Evolutionary conservation across 352 stramenopile species (phyloP).

Genomic region (Phytopythium helicoides): DNA sequence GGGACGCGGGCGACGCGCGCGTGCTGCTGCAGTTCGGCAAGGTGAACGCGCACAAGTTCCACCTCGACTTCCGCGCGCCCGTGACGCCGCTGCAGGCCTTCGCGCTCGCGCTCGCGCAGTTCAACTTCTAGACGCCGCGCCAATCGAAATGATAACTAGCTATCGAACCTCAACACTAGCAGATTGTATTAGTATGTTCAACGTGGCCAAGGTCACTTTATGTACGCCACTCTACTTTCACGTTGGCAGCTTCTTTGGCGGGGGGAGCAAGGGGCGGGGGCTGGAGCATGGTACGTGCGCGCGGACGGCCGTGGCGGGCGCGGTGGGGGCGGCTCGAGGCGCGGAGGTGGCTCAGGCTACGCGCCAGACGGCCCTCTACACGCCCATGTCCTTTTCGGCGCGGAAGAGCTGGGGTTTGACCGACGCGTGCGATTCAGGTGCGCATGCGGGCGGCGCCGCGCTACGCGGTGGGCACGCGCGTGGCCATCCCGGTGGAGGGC

Average conservation of each 20-base stretch:
- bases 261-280: not conserved
- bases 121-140: constrained; percentile 35
- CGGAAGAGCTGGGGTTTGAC: not conserved
- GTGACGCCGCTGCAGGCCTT: constrained; percentile 78
- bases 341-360: not conserved
- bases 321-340: too few species aligned
- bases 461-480: constrained; percentile 44
- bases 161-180: too few species aligned
- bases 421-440: constrained; percentile 10
- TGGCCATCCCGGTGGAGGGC: constrained; percentile 59
- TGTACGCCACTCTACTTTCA: too few species aligned
- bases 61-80: constrained; percentile 71
- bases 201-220: too few species aligned
- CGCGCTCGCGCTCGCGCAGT: constrained; percentile 60
- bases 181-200: too few species aligned
- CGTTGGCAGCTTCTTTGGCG: not conserved
- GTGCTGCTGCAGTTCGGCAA: constrained; percentile 78
- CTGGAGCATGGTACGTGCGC: constrained; percentile 1
- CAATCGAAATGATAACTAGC: not conserved
- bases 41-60: constrained; percentile 78
- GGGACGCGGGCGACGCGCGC: constrained; percentile 11
- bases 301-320: too few species aligned
- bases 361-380: not conserved
- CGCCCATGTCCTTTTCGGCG: not conserved
- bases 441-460: constrained; percentile 38